These are phyloP conservation scores for Leccinum insolens DNA, from an alignment of 1,284 basidiomycete genomes.

Conservation along the genomic window DNA sequence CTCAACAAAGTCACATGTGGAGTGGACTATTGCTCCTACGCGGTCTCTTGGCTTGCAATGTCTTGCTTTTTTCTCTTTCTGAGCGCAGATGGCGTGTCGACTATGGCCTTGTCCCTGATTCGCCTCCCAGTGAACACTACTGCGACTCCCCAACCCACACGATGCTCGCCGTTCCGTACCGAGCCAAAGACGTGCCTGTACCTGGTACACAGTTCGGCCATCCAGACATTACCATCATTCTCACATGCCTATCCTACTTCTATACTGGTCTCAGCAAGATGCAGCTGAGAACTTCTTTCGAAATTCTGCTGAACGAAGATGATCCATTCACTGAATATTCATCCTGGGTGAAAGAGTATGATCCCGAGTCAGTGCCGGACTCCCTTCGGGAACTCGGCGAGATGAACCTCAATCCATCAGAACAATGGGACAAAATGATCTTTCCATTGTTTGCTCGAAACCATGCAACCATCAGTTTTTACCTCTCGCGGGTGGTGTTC, in stretches of 20 bases:
- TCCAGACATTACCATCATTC: conserved; percentile 49
- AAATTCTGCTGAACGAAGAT: conserved; percentile 44
- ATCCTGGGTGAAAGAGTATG: not conserved
- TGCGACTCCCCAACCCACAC: conserved; percentile 20
- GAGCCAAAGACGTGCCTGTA: conserved; percentile 53
- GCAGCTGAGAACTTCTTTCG: conserved; percentile 44
- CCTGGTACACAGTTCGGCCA: conserved; percentile 56
- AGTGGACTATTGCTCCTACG: conserved; percentile 43
- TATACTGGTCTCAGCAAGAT: conserved; percentile 45
- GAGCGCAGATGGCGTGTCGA: conserved; percentile 27
- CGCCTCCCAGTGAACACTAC: too few species aligned
- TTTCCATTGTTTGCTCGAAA: conserved; percentile 42
- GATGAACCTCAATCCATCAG: conserved; percentile 45
- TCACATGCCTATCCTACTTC: conserved; percentile 57
- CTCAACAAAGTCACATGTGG: conserved; percentile 29
- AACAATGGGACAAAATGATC: conserved; percentile 31
- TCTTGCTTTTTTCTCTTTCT: not conserved
- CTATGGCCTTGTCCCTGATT: conserved; percentile 45
- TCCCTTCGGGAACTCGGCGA: conserved; percentile 32
- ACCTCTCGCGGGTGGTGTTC: conserved; percentile 38
- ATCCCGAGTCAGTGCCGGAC: conserved; percentile 27
- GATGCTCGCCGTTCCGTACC: conserved; percentile 54
- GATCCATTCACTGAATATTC: conserved; percentile 48
- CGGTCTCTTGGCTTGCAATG: conserved; percentile 45
- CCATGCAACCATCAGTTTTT: conserved; percentile 50